Evolutionary conservation across 768 basidiomycete genomes (phyloP), one percentile per base, ranked within the genome.

Genomic region (Macrolepiota fuliginosa): DNA sequence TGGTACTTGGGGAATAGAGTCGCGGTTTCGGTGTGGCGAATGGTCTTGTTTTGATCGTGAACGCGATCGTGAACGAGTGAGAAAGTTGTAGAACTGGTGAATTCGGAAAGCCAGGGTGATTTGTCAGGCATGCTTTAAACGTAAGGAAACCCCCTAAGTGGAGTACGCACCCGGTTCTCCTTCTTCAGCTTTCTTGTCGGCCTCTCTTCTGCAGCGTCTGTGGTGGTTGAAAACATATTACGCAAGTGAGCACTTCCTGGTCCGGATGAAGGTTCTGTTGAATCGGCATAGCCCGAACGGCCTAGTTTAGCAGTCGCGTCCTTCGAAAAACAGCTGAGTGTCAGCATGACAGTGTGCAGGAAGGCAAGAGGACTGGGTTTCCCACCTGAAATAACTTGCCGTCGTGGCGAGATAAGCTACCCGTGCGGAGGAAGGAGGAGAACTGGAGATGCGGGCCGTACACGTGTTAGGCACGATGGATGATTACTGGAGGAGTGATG

Each of bases 31-130:
- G 53, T 53, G 35, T 37, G 58, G 17, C n/a, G 56, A 40, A n/a
- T 49, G 27, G 35, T 74, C 72, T 58, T 69, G 70, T 65, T 74
- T 77, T 57, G 79, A 76, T 70, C 80, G 79, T 15, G 88, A 85
- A 42, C 85, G 87, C n/a, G 88, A 88, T 69, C 84, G 81, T 40
- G 83, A 83, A 58, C 78, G 77, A 53, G 80, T 80, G 57, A 81
- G 76, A 73, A 90, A 88, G 27, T 77, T 81, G 66, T 83, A 86
- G 68, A 91, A 73, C 89, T 90, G 66, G 52, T 55, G 54, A 62
- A 17, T 29, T 39, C 15, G 17, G 32, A 47, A 36, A 24, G 53
- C 19, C 19, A 39, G 53, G 53, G 53, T 17, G 32, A 19, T 55
- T 54, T 46, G 56, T 65, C 51, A 62, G 39, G 27, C 37, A 49